phyloP scores from a whole-genome alignment of 2,329 filamentous ascomycete species.

The Cordyceps sp. region DNA sequence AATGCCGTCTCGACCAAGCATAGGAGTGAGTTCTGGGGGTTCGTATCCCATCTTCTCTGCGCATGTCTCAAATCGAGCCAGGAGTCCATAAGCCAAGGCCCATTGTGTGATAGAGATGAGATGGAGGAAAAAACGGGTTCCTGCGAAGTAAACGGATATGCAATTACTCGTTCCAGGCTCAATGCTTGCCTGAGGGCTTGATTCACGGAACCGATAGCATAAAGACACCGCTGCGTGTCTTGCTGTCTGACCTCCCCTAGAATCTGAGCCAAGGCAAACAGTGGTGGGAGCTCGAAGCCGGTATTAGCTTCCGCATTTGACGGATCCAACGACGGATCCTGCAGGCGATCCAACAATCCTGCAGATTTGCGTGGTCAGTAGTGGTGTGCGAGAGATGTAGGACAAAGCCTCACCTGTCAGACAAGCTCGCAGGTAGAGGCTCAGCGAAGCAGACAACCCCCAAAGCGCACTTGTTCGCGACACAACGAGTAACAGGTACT shows the following conservation, averaged over 20 bases:
- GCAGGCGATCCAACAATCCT: constrained; percentile 18
- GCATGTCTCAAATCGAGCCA: constrained; percentile 23
- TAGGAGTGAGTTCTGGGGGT: constrained; percentile 14
- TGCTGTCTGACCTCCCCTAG: constrained; percentile 9
- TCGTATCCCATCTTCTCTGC: constrained; percentile 19
- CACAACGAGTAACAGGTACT: constrained; percentile 27
- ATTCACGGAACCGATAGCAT: constrained; percentile 19
- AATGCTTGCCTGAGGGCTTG: constrained; percentile 30
- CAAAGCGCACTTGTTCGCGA: constrained; percentile 28
- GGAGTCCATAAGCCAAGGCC: constrained; percentile 33
- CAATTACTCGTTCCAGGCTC: constrained; percentile 26
- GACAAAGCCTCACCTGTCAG: constrained; percentile 23
- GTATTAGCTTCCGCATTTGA: constrained; percentile 11
- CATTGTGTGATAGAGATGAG: constrained; percentile 20
- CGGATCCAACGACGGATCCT: constrained; percentile 12
- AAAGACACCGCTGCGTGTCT: constrained; percentile 16
- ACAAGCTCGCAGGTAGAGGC: constrained; percentile 29
- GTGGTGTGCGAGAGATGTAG: not conserved
- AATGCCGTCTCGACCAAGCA: constrained; percentile 20
- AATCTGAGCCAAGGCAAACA: constrained; percentile 19
- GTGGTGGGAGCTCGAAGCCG: constrained; percentile 20
- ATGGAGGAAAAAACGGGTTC: constrained; percentile 14
- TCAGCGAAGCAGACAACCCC: constrained; percentile 25
- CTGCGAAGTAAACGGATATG: constrained; percentile 20
- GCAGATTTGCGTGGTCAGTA: constrained; percentile 3